Evolutionary conservation across 768 basidiomycete genomes (phyloP).

Genomic region (Pleurotus pulmonarius): DNA sequence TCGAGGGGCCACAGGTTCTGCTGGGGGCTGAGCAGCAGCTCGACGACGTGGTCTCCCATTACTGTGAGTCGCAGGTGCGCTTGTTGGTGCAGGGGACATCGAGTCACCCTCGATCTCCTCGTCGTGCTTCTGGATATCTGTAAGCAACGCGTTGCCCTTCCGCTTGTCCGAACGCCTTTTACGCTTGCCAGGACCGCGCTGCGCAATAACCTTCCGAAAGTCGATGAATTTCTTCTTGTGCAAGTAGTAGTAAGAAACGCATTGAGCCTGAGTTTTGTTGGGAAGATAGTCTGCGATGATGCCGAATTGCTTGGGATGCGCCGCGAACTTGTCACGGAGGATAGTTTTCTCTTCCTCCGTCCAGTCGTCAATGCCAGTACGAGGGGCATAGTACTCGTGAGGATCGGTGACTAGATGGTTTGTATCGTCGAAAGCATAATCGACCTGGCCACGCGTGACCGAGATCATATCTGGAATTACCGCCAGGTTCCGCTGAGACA

Average conservation of each 20-base stretch:
- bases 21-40: conserved; percentile 13
- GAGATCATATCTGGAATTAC: conserved; percentile 89
- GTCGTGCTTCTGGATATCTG: conserved; percentile 80
- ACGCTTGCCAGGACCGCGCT: conserved; percentile 63
- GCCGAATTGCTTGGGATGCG: conserved; percentile 94
- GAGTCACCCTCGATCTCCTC: conserved; percentile 42
- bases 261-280: conserved; percentile 84
- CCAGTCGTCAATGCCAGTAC: conserved; percentile 82
- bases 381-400: conserved; percentile 67
- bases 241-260: conserved; percentile 91
- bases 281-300: conserved; percentile 77
- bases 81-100: conserved; percentile 28
- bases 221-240: conserved; percentile 89
- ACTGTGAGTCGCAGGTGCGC: conserved; percentile 36
- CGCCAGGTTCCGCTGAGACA: conserved; percentile 84
- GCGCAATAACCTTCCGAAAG: conserved; percentile 72
- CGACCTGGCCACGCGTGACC: conserved; percentile 55
- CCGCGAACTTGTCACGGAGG: conserved; percentile 79
- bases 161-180: conserved; percentile 63
- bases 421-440: conserved; percentile 78
- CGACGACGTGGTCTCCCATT: conserved; percentile 23
- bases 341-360: conserved; percentile 77
- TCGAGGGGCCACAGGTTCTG: conserved; percentile 24
- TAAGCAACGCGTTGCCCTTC: conserved; percentile 77
- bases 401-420: conserved; percentile 79